Percentiles rank a stretch among this genome's conserved stretches.
These are phyloP conservation scores for Talaromyces sp. DNA, from an alignment of 2,329 filamentous ascomycete genomes.

Conservation along the genomic window DNA sequence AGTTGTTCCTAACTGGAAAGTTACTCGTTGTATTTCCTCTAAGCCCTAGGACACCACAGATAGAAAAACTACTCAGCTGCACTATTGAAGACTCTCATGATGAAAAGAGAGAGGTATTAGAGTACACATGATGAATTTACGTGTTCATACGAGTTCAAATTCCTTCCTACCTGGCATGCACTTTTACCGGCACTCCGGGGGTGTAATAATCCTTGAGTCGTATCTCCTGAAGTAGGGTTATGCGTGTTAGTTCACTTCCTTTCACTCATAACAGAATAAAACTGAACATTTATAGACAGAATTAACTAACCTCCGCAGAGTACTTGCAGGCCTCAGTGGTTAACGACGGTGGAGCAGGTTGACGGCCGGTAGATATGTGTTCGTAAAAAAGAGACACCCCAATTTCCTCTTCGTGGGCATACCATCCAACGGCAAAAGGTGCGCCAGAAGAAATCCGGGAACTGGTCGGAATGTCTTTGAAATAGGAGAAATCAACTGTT, in stretches of 20 bases:
- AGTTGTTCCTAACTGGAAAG: neutral
- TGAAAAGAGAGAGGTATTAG: neutral
- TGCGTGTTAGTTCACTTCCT: neutral
- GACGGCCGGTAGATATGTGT: neutral
- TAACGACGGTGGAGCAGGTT: neutral
- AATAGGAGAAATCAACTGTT: slow-evolving; percentile 1
- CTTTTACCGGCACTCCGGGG: neutral
- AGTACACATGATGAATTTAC: neutral
- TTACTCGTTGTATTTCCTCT: neutral
- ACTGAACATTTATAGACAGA: neutral
- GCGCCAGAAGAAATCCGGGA: neutral
- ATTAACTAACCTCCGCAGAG: slow-evolving; percentile 4
- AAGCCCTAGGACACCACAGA: neutral
- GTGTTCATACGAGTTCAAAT: neutral
- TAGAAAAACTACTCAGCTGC: neutral
- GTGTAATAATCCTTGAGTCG: slow-evolving; percentile 8
- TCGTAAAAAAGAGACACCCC: neutral
- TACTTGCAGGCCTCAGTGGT: neutral
- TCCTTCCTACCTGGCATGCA: neutral
- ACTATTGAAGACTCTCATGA: neutral
- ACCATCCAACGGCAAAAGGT: neutral
- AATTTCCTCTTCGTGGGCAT: neutral
- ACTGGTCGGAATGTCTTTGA: neutral
- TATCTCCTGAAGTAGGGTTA: slow-evolving; percentile 3
- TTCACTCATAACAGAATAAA: neutral